These are phyloP conservation scores for Astragalus glycyphyllos DNA, from an alignment of 306 rosid species.

Conservation along the genomic window DNA sequence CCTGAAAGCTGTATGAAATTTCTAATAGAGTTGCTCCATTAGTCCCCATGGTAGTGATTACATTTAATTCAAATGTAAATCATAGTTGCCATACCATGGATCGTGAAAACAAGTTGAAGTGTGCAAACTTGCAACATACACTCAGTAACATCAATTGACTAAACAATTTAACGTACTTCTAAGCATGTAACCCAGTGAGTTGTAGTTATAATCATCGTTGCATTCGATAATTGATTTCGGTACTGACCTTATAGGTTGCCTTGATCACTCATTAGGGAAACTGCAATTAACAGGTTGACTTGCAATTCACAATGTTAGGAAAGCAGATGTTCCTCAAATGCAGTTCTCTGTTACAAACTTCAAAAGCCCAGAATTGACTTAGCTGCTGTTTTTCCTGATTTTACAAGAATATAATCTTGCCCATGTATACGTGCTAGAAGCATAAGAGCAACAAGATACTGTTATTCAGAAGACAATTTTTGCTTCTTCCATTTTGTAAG, in stretches of 20 bases:
- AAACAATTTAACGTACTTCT: not conserved
- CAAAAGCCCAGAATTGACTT: constrained; percentile 10
- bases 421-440: constrained; percentile 33
- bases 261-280: not conserved
- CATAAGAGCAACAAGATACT: not conserved
- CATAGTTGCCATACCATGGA: not conserved
- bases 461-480: constrained; percentile 60
- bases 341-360: constrained; percentile 15
- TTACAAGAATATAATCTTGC: not conserved
- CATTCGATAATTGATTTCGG: constrained; percentile 8
- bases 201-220: not conserved
- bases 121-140: not conserved
- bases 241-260: not conserved
- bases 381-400: not conserved
- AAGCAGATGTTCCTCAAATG: constrained; percentile 17
- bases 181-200: not conserved
- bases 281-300: constrained; percentile 3
- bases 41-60: too few relatives aligned
- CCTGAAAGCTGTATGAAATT: too few relatives aligned
- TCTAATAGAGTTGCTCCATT: too few relatives aligned
- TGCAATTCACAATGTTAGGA: constrained; percentile 20
- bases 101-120: not conserved
- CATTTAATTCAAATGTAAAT: too few relatives aligned
- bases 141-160: not conserved
- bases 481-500: constrained; percentile 92